Evolutionary conservation across 1,284 basidiomycete genomes (phyloP), one percentile per base, ranked within the genome.

Genomic region (Boletus sp.): DNA sequence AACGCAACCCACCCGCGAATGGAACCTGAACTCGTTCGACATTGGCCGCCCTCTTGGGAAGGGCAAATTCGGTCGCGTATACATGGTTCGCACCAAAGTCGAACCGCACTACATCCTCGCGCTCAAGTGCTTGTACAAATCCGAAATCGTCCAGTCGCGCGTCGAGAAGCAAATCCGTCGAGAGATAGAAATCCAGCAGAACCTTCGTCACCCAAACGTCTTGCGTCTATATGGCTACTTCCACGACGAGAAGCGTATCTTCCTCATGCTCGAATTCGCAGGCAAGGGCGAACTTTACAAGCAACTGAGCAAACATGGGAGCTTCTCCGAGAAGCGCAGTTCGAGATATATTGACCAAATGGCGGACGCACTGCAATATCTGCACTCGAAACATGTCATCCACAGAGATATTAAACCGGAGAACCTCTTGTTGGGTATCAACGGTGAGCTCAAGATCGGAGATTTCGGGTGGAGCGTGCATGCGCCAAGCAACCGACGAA

Each of bases 401-500:
- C 96, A 99, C 66, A 84, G 96, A 20, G 96, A 99, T 63, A 99
- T 99, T 75, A 99, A 99, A 70, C 96, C 96, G 0, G 96, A 98
- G 71, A 99, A 99, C 66, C 71, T 99, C 42, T 77, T 99, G 8
- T 74, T 99, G 8, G 95, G 94, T 13, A 83, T 99, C 60, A 91
- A 94, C 56, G 96, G 95, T 37, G 95, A 99, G 66, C 76, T 99
- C 55, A 99, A 99, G 77, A 97, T 99, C 55, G 96, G 84, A 6
- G 96, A 99, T 69, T 99, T 99, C 69, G 96, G 96, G 7, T 99
- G 96, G 95, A 93, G 89, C 62, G 95, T 99, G 3, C 96, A 99
- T 66, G 96, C 96, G 0, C 96, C 95, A 0, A 84, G 91, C 0
- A 91, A 93, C 66, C 73, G 92, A 54, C 73, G 94, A 35, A 87